Evolutionary conservation across 495 filamentous ascomycete species (phyloP).

Genomic region (Podospora bellae-mahoneyi): DNA sequence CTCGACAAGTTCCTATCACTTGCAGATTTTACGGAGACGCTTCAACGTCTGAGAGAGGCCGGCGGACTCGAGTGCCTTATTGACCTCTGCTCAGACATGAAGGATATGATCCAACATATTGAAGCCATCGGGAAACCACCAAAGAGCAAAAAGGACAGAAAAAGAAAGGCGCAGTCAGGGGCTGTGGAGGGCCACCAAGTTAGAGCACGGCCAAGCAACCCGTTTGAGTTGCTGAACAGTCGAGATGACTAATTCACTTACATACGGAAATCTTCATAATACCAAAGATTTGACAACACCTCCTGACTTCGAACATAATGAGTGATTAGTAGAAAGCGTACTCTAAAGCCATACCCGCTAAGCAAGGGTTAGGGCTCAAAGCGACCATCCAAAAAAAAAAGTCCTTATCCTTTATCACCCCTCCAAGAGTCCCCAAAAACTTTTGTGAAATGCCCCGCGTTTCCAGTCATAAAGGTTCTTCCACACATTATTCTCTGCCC

Average conservation of each 20-base stretch:
- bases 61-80: constrained; percentile 19
- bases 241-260: constrained; percentile 1
- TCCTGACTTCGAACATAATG: too few relatives aligned
- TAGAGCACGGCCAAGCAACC: constrained; percentile 17
- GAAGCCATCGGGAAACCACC: constrained; percentile 12
- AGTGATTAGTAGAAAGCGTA: too few relatives aligned
- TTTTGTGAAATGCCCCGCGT: constrained; percentile 14
- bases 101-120: constrained; percentile 21
- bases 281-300: too few relatives aligned
- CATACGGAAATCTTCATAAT: too few relatives aligned
- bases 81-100: constrained; percentile 14
- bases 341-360: not conserved
- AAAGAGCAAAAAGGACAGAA: constrained; percentile 17
- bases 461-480: not conserved
- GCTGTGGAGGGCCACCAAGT: not conserved
- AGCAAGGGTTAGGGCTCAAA: constrained; percentile 17
- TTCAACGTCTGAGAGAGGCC: constrained; percentile 14
- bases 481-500: not conserved
- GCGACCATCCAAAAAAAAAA: not conserved
- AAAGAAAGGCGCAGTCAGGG: constrained; percentile 15
- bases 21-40: constrained; percentile 18
- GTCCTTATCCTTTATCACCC: constrained; percentile 23
- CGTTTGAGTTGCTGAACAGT: constrained; percentile 18
- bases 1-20: constrained; percentile 24
- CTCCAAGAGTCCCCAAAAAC: constrained; percentile 25